Conservation (phyloP, 306 rosid genomes). For the Acacia melanoxylon region DNA sequence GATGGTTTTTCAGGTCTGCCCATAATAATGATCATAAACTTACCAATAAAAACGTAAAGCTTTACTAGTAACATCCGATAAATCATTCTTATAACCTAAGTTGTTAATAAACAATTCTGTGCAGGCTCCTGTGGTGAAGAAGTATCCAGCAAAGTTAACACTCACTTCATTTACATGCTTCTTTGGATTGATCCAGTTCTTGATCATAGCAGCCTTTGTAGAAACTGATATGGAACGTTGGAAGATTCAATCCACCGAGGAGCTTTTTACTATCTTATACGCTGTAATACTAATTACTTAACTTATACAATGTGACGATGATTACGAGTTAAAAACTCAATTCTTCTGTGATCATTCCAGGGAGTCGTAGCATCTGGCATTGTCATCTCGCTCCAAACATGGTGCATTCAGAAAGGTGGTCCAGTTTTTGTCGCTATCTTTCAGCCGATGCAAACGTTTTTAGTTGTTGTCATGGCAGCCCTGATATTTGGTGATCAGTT, state of each 20-base stretch:
- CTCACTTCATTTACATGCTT: slow-evolving; percentile 65
- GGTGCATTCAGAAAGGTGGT: slow-evolving; percentile 61
- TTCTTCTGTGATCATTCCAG: slow-evolving; percentile 20
- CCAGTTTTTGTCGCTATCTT: slow-evolving; percentile 77
- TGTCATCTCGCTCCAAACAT: slow-evolving; percentile 52
- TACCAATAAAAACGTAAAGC: neutral
- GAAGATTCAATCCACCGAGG: slow-evolving; percentile 61
- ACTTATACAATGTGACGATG: slow-evolving; percentile 9
- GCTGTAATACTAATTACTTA: slow-evolving; percentile 45
- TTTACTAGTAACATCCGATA: neutral
- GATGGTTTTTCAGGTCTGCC: slow-evolving; percentile 73
- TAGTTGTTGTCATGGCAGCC: slow-evolving; percentile 66
- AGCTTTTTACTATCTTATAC: slow-evolving; percentile 60
- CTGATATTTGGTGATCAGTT: slow-evolving; percentile 57
- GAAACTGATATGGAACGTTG: slow-evolving; percentile 60
- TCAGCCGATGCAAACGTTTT: slow-evolving; percentile 66
- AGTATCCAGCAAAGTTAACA: slow-evolving; percentile 65
- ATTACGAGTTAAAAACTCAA: neutral
- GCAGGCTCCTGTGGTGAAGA: slow-evolving; percentile 69
- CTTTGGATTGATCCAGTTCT: slow-evolving; percentile 76
- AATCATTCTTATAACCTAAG: slow-evolving; percentile 13
- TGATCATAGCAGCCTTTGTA: slow-evolving; percentile 58
- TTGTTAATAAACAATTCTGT: slow-evolving; percentile 4
- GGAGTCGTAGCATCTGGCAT: slow-evolving; percentile 52
- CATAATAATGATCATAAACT: neutral